Base-by-base conservation (phyloP, 768 basidiomycete genomes). In the Gymnopilus dilepis region DNA sequence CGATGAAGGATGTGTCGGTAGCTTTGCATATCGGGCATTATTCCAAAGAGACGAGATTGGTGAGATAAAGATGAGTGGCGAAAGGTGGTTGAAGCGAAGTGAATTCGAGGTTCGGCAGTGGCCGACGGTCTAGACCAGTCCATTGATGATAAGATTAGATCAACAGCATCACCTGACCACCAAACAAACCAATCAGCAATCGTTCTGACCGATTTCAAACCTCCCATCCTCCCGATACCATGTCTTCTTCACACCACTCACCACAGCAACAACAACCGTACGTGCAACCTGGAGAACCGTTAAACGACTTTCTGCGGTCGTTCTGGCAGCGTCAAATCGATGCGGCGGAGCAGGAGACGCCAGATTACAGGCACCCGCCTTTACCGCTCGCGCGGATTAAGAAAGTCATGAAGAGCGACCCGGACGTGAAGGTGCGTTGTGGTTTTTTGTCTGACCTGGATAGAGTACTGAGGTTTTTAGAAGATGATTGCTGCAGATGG, bases 401-500 rank as follows among this genome's bases (percentile, higher is more conserved):
- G 82, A 99, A 98, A 75, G 97, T 98, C 59, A 97, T 98, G 94
- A 98, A 99, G 82, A 96, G 91, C 74, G 95, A 95, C 78, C 93
- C 94, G 3, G 94, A 96, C 68, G 94, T 98, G 65, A 95, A 95
- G 86, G 95, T 97, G 72, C 70, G 86, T 45, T 45, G 21, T 59
- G 42, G 19, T 31, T 13, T 43, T 53, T 22, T 3, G 26, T 31
- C 51, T 47, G 42, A 15, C 48, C 15, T 2, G 17, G 8, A 21
- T n/a, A 6, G 12, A 31, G 2, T 21, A 3, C 24, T 56, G 40
- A 56, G 5, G 6, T 12, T 21, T 4, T 8, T 21, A 61, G 34
- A 50, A 95, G 95, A 99, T 99, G 97, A 99, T 99, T 68, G 95
- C 97, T 56, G 94, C 95, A 60, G 97, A 99, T 76, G 92, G 92